Base-by-base conservation (phyloP, 306 rosid genomes). In the Nissolia schottii region DNA sequence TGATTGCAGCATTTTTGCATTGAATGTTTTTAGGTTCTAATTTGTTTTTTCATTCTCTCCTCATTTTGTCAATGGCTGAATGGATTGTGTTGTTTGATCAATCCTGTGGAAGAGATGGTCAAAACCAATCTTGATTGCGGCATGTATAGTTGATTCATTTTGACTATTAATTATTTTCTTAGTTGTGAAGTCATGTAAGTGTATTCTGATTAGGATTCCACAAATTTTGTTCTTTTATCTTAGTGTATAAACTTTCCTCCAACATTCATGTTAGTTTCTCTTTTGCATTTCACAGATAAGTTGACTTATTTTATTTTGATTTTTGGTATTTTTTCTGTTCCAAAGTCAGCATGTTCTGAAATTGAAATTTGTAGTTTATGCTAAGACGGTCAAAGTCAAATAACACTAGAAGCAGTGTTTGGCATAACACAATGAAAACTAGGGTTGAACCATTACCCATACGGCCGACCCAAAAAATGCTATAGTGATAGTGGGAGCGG, bases 121-220 rank as follows among this genome's bases (percentile, higher is more conserved):
- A 49, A 54, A 24, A 3, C 11, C 20, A 57, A 55, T 19, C 19
- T 45, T 43, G 62, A 22, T 70, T 61, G 67, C 61, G 1, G 28
- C 43, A 20, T 60, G 81, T 70, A 62, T 29, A 70, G 77, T 19
- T 27, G 14, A 55, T 18, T 58, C 67, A 35, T 45, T 41, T 60
- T 25, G 55, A 41, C 55, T 38, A 4, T 18, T 8, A 14, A 13
- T 41, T 53, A 19, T 37, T 66, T 68, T 61, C 27, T 61, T 61
- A 20, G 66, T 61, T 37, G 71, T 32, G 43, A 32, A 58, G 62
- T 32, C 67, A 57, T 27, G 24, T 15, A 56, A 45, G 14, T 64
- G 69, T 65, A 57, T 31, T 60, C 46, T 38, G n/a, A 28, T 19
- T 40, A 61, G 66, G 73, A 53, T 53, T 54, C 34, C 48, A 38